Evolutionary conservation across 371 early-diverging fungal species (phyloP).

Genomic region (Mortierella sp.): DNA sequence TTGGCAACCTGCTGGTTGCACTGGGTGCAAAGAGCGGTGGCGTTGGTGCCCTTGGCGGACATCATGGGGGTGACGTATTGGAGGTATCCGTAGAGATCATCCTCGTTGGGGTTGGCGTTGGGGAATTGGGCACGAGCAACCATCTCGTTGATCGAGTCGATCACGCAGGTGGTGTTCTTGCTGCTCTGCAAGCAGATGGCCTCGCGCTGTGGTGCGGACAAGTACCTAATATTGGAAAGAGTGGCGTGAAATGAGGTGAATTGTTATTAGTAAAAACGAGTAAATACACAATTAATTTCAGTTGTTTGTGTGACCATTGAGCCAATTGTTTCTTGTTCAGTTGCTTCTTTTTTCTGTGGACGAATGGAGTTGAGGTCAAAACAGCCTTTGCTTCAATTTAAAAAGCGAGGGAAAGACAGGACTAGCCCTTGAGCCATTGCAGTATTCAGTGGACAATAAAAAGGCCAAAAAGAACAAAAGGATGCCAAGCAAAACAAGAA

Average conservation of each 20-base stretch:
- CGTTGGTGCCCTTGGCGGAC: conserved; percentile 19
- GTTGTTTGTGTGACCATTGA: neutral
- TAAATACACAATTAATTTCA: neutral
- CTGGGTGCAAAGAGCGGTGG: conserved; percentile 35
- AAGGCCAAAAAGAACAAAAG: neutral
- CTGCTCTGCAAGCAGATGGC: conserved; percentile 39
- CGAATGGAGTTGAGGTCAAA: neutral
- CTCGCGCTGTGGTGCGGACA: conserved; percentile 51
- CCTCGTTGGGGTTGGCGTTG: conserved; percentile 35
- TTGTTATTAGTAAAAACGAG: neutral
- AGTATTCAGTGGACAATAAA: too few relatives aligned
- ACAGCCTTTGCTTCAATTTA: neutral
- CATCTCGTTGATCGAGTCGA: conserved; percentile 48
- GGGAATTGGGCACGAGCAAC: conserved; percentile 41
- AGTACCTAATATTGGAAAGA: conserved; percentile 33
- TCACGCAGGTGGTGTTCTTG: conserved; percentile 39
- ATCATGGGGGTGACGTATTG: conserved; percentile 51
- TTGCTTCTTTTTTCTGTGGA: neutral
- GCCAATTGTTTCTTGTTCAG: neutral
- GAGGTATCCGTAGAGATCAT: conserved; percentile 50
- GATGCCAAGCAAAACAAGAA: neutral
- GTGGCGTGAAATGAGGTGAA: conserved; percentile 12
- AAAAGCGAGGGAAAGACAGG: neutral
- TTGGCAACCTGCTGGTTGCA: conserved; percentile 57
- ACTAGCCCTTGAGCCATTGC: neutral